Evolutionary conservation across 2,329 filamentous ascomycete species (phyloP), one percentile per base, ranked within the genome.

Genomic region (Cladorrhinum sp.): DNA sequence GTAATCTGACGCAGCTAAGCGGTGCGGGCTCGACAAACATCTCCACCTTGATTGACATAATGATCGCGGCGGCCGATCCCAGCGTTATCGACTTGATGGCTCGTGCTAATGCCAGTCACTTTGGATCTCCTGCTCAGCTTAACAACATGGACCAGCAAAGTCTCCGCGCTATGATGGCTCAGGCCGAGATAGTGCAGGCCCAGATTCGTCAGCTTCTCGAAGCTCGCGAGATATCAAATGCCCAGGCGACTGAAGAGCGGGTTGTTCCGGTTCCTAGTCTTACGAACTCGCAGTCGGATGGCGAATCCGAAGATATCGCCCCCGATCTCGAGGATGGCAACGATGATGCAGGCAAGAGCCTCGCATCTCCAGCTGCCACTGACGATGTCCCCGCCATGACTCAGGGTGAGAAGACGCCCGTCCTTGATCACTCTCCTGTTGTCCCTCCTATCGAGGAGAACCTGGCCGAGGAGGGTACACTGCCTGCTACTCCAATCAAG

Each of bases 1-100:
- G 91, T 62, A 86, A 85, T 62, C 78, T 92, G 29, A 78, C 82
- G 50, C 80, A 83, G 63, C 76, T 91, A 52, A 78, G 78, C 58
- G 78, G 79, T 65, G 77, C 80, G 63, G 74, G 74, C 57, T 78
- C 80, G 78, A 29, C 3, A 7, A 20, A 20, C n/a, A 18, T 18
- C 16, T 18, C 41, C 60, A 77, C 77, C 54, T 79, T 91, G 60
- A 78, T 87, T 56, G 78, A 84, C 62, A 79, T 83, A 57, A 78
- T 91, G 64, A 78, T 89, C 65, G 70, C 77, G 25, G 67, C 77
- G 58, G 80, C 81, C 22, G 78, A 79, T 57, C 73, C 77, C 1
- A 69, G 67, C 25, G 68, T 81, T n/a, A 65, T 84, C 23, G 70
- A 78, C 8, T 66, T 84, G 57, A 82, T 84, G 70, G 77, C 80